phyloP scores from a whole-genome alignment of 2,329 filamentous ascomycete species.

The Neurospora sp. region DNA sequence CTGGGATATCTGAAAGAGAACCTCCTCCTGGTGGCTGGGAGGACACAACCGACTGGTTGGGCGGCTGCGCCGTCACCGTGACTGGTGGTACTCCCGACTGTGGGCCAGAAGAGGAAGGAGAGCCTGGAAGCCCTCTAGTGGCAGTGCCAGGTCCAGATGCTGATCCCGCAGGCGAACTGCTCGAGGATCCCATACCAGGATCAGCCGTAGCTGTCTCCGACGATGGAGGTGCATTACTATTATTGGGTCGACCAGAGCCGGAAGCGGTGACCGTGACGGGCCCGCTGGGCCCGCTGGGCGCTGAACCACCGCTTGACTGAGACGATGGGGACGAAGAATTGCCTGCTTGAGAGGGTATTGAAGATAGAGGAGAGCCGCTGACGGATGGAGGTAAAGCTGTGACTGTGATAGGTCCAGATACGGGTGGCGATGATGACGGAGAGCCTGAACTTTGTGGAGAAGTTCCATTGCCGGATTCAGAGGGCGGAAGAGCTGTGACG shows the following conservation, averaged over 20 bases:
- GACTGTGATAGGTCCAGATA: background rate
- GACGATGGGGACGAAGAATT: background rate
- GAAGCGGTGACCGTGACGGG: conserved; percentile 2
- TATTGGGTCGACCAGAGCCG: background rate
- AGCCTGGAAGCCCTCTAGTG: background rate
- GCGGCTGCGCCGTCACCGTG: background rate
- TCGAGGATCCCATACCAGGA: background rate
- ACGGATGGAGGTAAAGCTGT: background rate
- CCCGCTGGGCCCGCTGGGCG: background rate
- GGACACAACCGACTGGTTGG: background rate
- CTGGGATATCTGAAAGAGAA: background rate
- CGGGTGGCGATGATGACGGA: background rate
- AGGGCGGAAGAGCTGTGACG: background rate
- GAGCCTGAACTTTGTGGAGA: background rate
- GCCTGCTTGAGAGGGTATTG: background rate
- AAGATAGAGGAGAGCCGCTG: background rate
- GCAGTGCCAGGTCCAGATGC: background rate
- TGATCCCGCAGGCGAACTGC: background rate
- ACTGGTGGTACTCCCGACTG: background rate
- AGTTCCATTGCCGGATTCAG: background rate
- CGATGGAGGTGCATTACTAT: background rate
- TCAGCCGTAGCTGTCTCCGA: background rate
- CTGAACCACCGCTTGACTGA: background rate
- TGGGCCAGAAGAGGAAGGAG: background rate
- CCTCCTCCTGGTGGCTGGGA: background rate